Conservation (phyloP, 2,329 filamentous ascomycete species). For the Colletotrichum cordylinicola region DNA sequence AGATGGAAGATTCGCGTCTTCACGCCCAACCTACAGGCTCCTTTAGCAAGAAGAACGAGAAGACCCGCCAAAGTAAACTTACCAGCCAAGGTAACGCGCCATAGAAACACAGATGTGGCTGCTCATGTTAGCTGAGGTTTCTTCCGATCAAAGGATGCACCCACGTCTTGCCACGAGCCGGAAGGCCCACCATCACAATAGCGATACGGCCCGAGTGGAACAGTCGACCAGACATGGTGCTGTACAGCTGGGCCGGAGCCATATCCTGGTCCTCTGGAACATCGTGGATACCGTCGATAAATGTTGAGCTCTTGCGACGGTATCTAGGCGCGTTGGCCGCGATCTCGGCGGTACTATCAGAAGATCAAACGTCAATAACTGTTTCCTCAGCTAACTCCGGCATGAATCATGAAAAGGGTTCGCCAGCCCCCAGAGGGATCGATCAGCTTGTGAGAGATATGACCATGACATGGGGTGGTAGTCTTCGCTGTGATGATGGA, state of each 20-base stretch:
- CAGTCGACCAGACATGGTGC: conserved; percentile 93
- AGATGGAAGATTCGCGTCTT: conserved; percentile 98
- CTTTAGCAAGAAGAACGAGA: conserved; percentile 19
- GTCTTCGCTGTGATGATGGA: not conserved
- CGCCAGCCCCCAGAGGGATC: not conserved
- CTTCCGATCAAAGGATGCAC: conserved; percentile 32
- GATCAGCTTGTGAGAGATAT: not conserved
- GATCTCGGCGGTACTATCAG: conserved; percentile 81
- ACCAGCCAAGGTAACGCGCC: conserved; percentile 92
- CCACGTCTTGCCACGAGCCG: conserved; percentile 93
- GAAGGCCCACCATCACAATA: conserved; percentile 94
- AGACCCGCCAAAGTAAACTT: conserved; percentile 32
- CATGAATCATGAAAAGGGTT: not conserved
- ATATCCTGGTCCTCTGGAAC: conserved; percentile 80
- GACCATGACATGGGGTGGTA: not conserved
- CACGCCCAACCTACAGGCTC: conserved; percentile 77
- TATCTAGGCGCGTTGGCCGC: conserved; percentile 90
- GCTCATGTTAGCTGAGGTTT: not conserved
- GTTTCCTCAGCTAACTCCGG: conserved; percentile 23
- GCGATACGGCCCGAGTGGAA: conserved; percentile 98
- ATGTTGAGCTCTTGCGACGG: conserved; percentile 91
- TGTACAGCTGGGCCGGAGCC: conserved; percentile 96
- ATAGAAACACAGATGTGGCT: conserved; percentile 96
- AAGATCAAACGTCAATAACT: conserved; percentile 30
- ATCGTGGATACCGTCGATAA: conserved; percentile 97